Base-by-base conservation (phyloP, 1,284 basidiomycete species). In the Trichosporon asahii region DNA sequence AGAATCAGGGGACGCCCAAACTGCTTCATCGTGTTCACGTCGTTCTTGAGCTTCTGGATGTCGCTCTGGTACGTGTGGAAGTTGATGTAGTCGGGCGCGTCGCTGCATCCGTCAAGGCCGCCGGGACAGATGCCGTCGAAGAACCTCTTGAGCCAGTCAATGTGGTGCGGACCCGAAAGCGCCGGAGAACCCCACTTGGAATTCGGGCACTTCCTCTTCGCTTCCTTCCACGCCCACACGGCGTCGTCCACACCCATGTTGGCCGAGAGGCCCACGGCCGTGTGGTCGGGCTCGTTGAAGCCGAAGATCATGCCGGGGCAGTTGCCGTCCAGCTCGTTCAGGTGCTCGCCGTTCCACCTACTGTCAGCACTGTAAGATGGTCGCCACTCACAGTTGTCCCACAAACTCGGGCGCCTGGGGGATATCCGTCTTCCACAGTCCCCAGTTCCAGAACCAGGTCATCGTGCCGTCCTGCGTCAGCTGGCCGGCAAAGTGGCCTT, bases 11-110 rank as follows among this genome's bases (percentile, higher is more conserved):
- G 79, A 12, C 80, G 67, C 8, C 65, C 12, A 29, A 64, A 64
- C 64, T 76, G 76, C 55, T 67, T 60, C 55, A 44, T 61, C 21
- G 57, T 40, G 65, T 79, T 75, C 8, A 80, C 73, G 29, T 64
- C 73, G 18, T 3, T 12, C 25, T 66, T 68, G 67, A 81, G 78
- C 64, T 61, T 68, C 3, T 79, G 76, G 64, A 79, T 76, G 23
- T 76, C 76, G 8, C 77, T 77, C 11, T 76, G 78, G 69, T 81
- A 81, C 31, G 79, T 71, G 67, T 81, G 79, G 8, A 79, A 71
- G n/a, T 76, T 76, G 15, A 80, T 69, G 66, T 76, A 78, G 57
- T 78, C 73, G 1, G 80, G 80, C 65, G 67, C 74, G 0, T 74
- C 67, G 2, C 72, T 44, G 1, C 64, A 66, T 3, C 75, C 74